phyloP scores from a whole-genome alignment of 2,329 filamentous ascomycete genomes.

The Clonostachys byssicola region DNA sequence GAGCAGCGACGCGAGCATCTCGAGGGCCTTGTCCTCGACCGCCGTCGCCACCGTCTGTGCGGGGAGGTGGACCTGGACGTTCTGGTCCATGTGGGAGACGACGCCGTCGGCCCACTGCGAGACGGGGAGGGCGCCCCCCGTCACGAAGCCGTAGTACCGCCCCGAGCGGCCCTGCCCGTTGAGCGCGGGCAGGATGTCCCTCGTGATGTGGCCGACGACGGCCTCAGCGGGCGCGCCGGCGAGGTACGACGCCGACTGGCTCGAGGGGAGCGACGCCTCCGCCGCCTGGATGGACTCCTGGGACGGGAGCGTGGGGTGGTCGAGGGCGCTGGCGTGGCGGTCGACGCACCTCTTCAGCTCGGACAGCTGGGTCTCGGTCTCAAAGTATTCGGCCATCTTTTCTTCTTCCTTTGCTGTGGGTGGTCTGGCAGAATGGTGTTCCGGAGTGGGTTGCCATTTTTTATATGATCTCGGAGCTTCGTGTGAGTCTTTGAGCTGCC shows the following conservation, averaged over 20 bases:
- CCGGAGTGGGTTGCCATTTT: too few relatives aligned
- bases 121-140: slow-evolving; percentile 73
- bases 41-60: slow-evolving; percentile 70
- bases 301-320: slow-evolving; percentile 29
- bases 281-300: slow-evolving; percentile 24
- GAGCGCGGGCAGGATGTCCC: slow-evolving; percentile 52
- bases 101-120: slow-evolving; percentile 80
- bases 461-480: too few relatives aligned
- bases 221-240: slow-evolving; percentile 17
- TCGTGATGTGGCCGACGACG: slow-evolving; percentile 33
- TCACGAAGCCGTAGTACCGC: slow-evolving; percentile 87
- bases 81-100: slow-evolving; percentile 79
- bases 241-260: slow-evolving; percentile 21
- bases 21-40: slow-evolving; percentile 69
- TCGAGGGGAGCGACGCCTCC: slow-evolving; percentile 30
- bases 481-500: too few relatives aligned
- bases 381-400: slow-evolving; percentile 16
- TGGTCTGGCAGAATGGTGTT: too few relatives aligned
- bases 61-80: slow-evolving; percentile 77
- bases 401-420: too few relatives aligned
- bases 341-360: slow-evolving; percentile 13
- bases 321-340: slow-evolving; percentile 10
- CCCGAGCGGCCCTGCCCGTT: slow-evolving; percentile 60
- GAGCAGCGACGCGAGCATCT: slow-evolving; percentile 66
- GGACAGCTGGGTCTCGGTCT: slow-evolving; percentile 11